These are phyloP conservation scores for Candolleomyces aberdarensis DNA, from an alignment of 768 basidiomycete species.

Conservation along the genomic window DNA sequence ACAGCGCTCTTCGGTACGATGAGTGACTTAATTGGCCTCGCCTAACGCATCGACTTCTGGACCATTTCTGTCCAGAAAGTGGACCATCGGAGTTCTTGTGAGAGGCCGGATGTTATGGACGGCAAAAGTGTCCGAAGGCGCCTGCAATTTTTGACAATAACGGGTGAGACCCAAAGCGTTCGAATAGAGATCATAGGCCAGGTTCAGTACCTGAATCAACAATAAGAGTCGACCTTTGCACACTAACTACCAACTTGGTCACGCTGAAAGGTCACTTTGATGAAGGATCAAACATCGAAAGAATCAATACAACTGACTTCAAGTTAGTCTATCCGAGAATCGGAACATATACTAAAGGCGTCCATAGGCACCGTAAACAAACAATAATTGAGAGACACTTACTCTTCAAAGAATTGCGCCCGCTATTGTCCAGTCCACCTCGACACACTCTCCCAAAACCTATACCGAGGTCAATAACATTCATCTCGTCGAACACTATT, in stretches of 20 bases:
- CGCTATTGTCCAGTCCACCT: neutral
- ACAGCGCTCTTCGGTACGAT: neutral
- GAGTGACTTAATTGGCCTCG: no score
- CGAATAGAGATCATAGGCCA: neutral
- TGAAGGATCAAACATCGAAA: no score
- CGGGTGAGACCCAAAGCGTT: neutral
- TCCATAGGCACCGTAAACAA: neutral
- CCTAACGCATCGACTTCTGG: neutral
- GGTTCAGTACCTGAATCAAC: neutral
- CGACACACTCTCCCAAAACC: neutral
- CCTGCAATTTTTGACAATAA: neutral
- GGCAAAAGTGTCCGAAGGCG: neutral
- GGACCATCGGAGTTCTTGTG: constrained; percentile 1
- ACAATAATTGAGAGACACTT: neutral
- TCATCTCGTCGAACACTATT: neutral
- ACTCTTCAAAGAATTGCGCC: neutral
- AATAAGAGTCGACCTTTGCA: neutral
- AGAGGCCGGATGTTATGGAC: constrained; percentile 8
- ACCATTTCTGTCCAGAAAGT: neutral
- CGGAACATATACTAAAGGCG: no score
- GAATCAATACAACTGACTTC: no score
- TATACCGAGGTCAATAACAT: neutral
- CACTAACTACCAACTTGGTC: neutral
- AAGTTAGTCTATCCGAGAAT: no score
- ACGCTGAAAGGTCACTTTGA: neutral